These are phyloP conservation scores for Funneliformis caledonium DNA, from an alignment of 371 early-diverging fungal species.

Conservation along the genomic window DNA sequence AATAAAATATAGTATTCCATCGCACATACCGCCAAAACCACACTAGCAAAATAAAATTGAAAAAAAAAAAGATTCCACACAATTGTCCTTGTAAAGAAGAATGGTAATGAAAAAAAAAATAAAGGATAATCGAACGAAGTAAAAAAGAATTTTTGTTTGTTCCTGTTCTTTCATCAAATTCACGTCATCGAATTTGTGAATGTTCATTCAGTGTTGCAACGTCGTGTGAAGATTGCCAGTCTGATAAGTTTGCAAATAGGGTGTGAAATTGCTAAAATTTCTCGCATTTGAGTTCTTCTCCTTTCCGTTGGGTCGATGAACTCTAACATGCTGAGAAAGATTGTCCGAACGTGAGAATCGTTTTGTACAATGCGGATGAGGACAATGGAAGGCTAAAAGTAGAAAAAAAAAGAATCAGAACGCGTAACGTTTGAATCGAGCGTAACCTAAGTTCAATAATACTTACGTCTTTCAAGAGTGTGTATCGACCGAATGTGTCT, in stretches of 20 bases:
- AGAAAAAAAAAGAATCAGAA: background rate
- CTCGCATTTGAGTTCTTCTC: slow-evolving; percentile 20
- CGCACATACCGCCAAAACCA: background rate
- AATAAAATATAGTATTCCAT: background rate
- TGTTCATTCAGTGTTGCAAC: background rate
- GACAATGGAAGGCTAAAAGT: slow-evolving; percentile 49
- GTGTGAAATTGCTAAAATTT: slow-evolving; percentile 36
- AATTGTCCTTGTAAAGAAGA: background rate
- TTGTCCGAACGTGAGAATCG: slow-evolving; percentile 55
- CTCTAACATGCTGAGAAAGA: slow-evolving; percentile 53
- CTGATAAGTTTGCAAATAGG: slow-evolving; percentile 24
- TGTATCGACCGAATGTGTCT: slow-evolving; percentile 70
- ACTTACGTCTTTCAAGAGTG: slow-evolving; percentile 68
- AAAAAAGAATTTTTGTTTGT: background rate
- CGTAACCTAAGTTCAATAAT: background rate
- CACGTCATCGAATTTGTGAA: background rate
- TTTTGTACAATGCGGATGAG: slow-evolving; percentile 50
- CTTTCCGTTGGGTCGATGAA: slow-evolving; percentile 47
- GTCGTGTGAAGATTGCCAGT: background rate
- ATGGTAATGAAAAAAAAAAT: background rate
- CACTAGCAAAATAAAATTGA: background rate
- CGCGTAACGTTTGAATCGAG: background rate
- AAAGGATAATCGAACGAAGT: background rate
- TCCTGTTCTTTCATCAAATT: background rate
- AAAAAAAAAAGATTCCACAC: background rate